phyloP scores from a whole-genome alignment of 129 eudicot genomes.

The Silybum marianum region DNA sequence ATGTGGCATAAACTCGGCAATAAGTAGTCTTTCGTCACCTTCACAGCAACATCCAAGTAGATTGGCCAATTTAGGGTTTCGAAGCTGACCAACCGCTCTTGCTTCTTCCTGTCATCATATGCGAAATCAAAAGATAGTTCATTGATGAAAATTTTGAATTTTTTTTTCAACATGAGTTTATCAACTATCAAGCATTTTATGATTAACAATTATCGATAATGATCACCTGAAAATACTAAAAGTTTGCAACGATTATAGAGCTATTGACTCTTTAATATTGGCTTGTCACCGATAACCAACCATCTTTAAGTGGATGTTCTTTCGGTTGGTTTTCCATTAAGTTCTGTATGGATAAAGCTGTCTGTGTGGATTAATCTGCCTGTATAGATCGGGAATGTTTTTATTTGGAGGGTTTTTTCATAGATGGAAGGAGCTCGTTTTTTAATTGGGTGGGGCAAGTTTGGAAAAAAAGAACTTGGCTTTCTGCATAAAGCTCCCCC shows the following conservation, averaged over 20 bases:
- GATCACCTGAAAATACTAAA: neutral
- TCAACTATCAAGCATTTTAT: neutral
- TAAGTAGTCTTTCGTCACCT: slow-evolving; percentile 81
- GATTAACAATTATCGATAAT: neutral
- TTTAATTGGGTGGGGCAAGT: too few species aligned
- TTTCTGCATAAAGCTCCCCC: too few species aligned
- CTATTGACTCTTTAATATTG: neutral
- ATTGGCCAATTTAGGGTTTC: slow-evolving; percentile 77
- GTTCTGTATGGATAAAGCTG: too few species aligned
- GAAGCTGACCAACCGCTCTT: slow-evolving; percentile 82
- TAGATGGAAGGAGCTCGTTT: too few species aligned
- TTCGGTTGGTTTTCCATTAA: too few species aligned
- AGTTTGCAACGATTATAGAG: neutral
- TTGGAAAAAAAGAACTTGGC: too few species aligned
- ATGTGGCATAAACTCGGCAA: slow-evolving; percentile 91
- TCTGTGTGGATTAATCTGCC: too few species aligned
- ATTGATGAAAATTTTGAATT: neutral
- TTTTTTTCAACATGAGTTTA: slow-evolving; percentile 5
- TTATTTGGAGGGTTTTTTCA: too few species aligned
- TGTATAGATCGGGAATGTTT: too few species aligned
- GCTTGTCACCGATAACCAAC: neutral
- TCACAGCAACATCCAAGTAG: slow-evolving; percentile 89
- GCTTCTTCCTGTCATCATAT: slow-evolving; percentile 81
- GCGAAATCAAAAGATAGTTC: slow-evolving; percentile 17
- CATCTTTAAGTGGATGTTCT: too few species aligned